Percentiles rank a stretch among this genome's conserved stretches.
These are phyloP conservation scores for Magnaporthiopsis poae DNA, from an alignment of 2,329 filamentous ascomycete species.

Conservation along the genomic window DNA sequence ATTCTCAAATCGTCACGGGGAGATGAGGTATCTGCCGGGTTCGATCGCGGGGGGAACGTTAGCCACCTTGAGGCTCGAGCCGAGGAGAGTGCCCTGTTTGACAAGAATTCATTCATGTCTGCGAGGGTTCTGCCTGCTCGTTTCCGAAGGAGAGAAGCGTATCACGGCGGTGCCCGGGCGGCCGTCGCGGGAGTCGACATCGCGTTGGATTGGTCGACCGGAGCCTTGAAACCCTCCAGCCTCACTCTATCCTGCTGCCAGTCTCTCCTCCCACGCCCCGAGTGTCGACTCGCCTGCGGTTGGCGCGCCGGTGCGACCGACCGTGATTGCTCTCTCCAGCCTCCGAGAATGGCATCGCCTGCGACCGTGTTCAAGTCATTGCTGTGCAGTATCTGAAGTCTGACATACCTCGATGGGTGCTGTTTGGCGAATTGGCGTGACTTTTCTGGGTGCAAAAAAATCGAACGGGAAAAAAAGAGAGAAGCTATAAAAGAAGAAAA, in stretches of 20 bases:
- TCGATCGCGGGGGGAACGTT: conserved; percentile 31
- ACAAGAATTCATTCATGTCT: conserved; percentile 6
- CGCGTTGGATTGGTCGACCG: background rate
- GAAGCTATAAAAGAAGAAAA: background rate
- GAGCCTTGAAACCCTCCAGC: conserved; percentile 9
- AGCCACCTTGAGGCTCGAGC: conserved; percentile 50
- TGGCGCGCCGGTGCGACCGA: background rate
- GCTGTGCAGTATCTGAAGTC: conserved; percentile 6
- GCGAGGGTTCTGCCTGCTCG: conserved; percentile 61
- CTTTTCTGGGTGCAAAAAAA: background rate
- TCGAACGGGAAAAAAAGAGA: background rate
- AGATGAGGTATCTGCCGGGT: conserved; percentile 56
- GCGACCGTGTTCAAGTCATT: conserved; percentile 20
- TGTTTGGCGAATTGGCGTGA: background rate
- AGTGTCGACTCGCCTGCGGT: background rate
- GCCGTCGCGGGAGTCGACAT: conserved; percentile 18
- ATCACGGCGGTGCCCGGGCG: conserved; percentile 31
- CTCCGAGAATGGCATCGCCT: conserved; percentile 29
- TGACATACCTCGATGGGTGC: conserved; percentile 13
- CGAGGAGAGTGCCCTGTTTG: conserved; percentile 58
- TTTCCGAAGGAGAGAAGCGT: conserved; percentile 55
- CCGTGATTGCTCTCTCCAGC: conserved; percentile 54
- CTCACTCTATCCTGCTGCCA: conserved; percentile 5
- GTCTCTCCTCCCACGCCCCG: background rate
- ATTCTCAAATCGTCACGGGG: conserved; percentile 65